These are phyloP conservation scores for Alternaria sp. DNA, from an alignment of 2,329 filamentous ascomycete species.

Conservation along the genomic window DNA sequence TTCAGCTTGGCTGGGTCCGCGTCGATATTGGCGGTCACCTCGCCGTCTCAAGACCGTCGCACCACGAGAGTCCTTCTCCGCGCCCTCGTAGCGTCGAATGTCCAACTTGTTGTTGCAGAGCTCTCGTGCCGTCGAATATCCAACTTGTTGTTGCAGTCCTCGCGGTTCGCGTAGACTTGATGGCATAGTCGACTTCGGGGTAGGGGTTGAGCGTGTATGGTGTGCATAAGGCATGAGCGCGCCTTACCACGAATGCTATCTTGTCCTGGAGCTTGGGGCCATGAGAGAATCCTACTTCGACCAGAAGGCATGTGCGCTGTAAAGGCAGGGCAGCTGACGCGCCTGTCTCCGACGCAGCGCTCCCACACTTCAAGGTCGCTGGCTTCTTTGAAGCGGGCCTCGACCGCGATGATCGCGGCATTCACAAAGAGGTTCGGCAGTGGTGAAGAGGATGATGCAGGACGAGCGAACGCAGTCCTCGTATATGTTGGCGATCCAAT, in stretches of 20 bases:
- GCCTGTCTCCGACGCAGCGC: background rate
- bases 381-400: background rate
- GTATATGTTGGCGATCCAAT: slow-evolving; percentile 22
- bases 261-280: no score
- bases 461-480: background rate
- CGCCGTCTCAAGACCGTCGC: background rate
- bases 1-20: background rate
- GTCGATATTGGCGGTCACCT: background rate
- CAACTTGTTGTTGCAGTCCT: background rate
- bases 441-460: background rate
- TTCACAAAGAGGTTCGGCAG: background rate
- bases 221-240: no score
- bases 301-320: no score
- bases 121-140: background rate
- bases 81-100: background rate
- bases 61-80: background rate
- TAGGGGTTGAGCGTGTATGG: no score
- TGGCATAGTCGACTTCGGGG: no score
- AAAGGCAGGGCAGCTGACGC: background rate
- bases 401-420: background rate
- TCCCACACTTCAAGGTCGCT: background rate
- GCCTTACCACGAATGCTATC: no score
- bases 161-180: background rate
- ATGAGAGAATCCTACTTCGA: no score
- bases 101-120: background rate